These are phyloP conservation scores for Neofusicoccum ribis DNA, from an alignment of 2,329 filamentous ascomycete genomes.

Conservation along the genomic window DNA sequence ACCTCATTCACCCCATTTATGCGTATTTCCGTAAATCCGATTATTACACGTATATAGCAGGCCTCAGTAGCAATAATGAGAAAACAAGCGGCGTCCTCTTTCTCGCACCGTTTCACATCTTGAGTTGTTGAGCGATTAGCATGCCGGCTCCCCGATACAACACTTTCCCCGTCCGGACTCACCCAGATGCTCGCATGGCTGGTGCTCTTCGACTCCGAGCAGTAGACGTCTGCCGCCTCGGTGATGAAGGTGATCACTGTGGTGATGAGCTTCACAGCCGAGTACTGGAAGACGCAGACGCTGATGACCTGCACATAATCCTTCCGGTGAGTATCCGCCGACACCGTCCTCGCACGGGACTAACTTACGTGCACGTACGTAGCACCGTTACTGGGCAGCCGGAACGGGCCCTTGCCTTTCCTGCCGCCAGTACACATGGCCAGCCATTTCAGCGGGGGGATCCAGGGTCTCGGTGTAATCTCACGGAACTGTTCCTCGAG, in stretches of 20 bases:
- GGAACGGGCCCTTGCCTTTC: constrained; percentile 59
- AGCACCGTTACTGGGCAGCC: constrained; percentile 70
- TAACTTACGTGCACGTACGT: constrained; percentile 73
- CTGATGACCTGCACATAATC: constrained; percentile 58
- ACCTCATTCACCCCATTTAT: too few relatives aligned
- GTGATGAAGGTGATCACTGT: constrained; percentile 72
- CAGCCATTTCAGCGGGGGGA: constrained; percentile 67
- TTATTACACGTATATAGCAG: too few relatives aligned
- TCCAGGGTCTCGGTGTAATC: constrained; percentile 66
- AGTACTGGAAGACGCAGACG: constrained; percentile 78
- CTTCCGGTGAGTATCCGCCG: too few relatives aligned
- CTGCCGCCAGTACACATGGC: constrained; percentile 66
- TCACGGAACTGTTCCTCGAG: constrained; percentile 76
- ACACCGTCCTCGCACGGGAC: too few relatives aligned
- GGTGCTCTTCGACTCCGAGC: constrained; percentile 60
- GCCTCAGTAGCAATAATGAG: too few relatives aligned
- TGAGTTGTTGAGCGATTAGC: constrained; percentile 35
- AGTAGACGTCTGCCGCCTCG: constrained; percentile 68
- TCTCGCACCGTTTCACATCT: too few relatives aligned
- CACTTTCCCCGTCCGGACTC: not conserved
- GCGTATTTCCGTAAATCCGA: too few relatives aligned
- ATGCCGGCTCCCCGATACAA: too few relatives aligned
- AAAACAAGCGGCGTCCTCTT: too few relatives aligned
- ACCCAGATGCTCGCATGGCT: not conserved
- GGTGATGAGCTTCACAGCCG: constrained; percentile 72